phyloP scores from a whole-genome alignment of 768 basidiomycete genomes.

The Auricularia heimuer region DNA sequence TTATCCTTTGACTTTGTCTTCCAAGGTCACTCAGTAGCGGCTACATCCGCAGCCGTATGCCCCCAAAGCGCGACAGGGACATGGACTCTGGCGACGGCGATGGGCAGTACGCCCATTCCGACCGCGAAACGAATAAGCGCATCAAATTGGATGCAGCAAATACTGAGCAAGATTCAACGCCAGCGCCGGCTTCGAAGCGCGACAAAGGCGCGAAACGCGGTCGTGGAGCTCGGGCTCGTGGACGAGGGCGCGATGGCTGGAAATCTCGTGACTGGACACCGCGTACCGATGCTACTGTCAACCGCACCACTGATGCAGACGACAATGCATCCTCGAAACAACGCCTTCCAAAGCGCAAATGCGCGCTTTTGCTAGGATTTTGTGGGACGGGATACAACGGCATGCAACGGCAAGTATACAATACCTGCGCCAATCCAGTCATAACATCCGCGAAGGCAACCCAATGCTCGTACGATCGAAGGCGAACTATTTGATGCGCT shows the following conservation, averaged over 20 bases:
- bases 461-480: constrained; percentile 74
- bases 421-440: neutral
- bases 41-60: neutral
- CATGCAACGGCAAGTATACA: constrained; percentile 81
- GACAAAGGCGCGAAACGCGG: neutral
- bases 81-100: neutral
- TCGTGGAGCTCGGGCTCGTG: neutral
- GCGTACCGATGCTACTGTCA: neutral
- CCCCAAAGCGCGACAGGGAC: neutral
- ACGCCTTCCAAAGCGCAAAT: constrained; percentile 73
- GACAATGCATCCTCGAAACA: constrained; percentile 19
- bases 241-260: neutral
- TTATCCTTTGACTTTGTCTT: neutral
- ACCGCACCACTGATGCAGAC: neutral
- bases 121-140: neutral
- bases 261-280: neutral
- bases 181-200: neutral
- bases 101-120: neutral
- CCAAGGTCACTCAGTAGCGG: neutral
- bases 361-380: constrained; percentile 79
- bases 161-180: neutral
- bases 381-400: constrained; percentile 88
- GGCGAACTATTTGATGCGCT: constrained; percentile 81
- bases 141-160: neutral
- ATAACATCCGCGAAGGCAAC: constrained; percentile 43